Base-by-base conservation (phyloP, 768 basidiomycete genomes). In the Amylocystis lapponica region DNA sequence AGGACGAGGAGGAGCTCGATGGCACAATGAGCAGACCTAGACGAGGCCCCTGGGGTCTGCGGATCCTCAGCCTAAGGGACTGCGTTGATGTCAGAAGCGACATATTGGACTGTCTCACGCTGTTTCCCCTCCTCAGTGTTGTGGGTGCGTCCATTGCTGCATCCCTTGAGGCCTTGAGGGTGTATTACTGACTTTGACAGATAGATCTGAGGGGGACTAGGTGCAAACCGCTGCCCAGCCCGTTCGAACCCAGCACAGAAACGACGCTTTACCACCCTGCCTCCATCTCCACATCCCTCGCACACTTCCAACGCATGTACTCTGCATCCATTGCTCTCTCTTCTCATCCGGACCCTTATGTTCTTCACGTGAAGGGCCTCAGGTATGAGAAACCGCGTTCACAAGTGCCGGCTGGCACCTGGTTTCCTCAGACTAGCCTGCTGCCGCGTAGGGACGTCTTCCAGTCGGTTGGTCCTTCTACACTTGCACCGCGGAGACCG, bases 61-160 rank as follows among this genome's bases (percentile, higher is more conserved):
- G 83, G 29, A 64, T 86, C 10, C 69, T 86, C 36, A 62, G 68
- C 37, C 67, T 86, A 8, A 62, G 72, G 41, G 65, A 75, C 49
- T 86, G 83, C 58, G 61, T 52, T 22, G 62, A 65, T 17, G 63
- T 86, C 45, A 66, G 70, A 16, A 41, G 48, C 32, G 57, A 76
- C 50, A 51, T 72, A 2, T 67, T 75, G 45, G 43, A 59, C 2
- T 49, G 62, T 25, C 62, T 86, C 1, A 27, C 46, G 33, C 62
- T 57, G 17, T 81, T 86, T 45, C 75, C 76, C 16, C 67, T 85
- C 27, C 73, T 86, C 21, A 74, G 73, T 21, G 74, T 75, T 16
- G 49, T 86, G 50, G 84, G 83, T 81, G 39, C 23, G 75, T 72
- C 21, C n/a, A 20, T 20, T 11, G 17, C 13, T 41, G 26, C 13